Conservation (phyloP, 2,329 filamentous ascomycete species). For the Xylaria sp. region DNA sequence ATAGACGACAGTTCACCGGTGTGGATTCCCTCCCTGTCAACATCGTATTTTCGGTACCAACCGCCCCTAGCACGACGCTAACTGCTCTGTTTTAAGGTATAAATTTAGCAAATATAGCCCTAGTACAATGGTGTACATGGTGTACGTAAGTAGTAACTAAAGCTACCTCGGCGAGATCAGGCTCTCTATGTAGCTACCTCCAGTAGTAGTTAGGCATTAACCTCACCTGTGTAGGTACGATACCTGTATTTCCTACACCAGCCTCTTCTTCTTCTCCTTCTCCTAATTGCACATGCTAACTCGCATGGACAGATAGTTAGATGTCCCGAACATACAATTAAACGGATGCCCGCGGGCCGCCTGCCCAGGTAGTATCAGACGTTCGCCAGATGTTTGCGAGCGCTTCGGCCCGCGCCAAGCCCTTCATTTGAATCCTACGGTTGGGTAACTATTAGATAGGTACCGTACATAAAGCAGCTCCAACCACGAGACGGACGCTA, state of each 20-base stretch:
- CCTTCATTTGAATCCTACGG: not conserved
- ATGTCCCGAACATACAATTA: not conserved
- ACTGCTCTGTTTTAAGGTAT: slow-evolving; percentile 5
- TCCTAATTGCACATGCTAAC: not conserved
- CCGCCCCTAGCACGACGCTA: slow-evolving; percentile 24
- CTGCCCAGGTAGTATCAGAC: not conserved
- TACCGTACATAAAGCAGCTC: too few relatives aligned
- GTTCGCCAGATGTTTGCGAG: slow-evolving; percentile 2
- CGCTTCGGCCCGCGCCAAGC: slow-evolving; percentile 7
- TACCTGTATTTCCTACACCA: not conserved
- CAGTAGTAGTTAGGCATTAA: not conserved
- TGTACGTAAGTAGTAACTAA: slow-evolving; percentile 4
- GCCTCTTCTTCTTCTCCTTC: not conserved
- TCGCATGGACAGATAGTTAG: not conserved
- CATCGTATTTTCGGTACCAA: slow-evolving; percentile 30
- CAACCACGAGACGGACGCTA: too few relatives aligned
- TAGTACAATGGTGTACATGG: not conserved
- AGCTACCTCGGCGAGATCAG: not conserved
- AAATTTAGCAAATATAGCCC: slow-evolving; percentile 13
- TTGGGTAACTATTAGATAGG: too few relatives aligned
- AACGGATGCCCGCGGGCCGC: not conserved
- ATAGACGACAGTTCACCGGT: slow-evolving; percentile 31
- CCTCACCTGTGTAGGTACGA: not conserved
- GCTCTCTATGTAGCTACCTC: not conserved
- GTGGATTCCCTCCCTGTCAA: slow-evolving; percentile 29